Evolutionary conservation across 2,329 filamentous ascomycete genomes (phyloP).

Genomic region (Colletotrichum melonis): DNA sequence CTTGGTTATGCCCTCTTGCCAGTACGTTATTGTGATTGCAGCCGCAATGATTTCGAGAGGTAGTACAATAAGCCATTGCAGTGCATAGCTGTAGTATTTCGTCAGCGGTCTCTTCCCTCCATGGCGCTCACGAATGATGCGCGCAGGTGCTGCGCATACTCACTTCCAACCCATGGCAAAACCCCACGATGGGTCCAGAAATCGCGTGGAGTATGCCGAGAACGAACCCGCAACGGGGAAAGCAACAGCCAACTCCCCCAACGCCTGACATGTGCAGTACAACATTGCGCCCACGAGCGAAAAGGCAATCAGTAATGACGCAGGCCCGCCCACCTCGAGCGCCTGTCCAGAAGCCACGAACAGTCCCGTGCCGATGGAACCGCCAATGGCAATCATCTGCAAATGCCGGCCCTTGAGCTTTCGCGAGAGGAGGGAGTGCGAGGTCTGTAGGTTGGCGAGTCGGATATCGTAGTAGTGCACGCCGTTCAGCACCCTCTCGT

Average conservation of each 20-base stretch:
- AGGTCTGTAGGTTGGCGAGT: constrained; percentile 76
- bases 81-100: constrained; percentile 70
- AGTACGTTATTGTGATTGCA: constrained; percentile 85
- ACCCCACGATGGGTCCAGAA: constrained; percentile 93
- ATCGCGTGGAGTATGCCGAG: constrained; percentile 90
- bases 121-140: neutral
- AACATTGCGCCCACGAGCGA: constrained; percentile 85
- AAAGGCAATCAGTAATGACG: constrained; percentile 82
- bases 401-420: constrained; percentile 86
- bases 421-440: constrained; percentile 79
- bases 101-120: neutral
- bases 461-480: constrained; percentile 66
- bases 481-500: constrained; percentile 48
- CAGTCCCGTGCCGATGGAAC: constrained; percentile 89
- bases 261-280: constrained; percentile 90
- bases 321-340: constrained; percentile 79
- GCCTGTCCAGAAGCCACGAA: constrained; percentile 86
- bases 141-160: constrained; percentile 44
- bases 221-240: constrained; percentile 95
- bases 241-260: constrained; percentile 90
- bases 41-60: constrained; percentile 90
- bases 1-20: constrained; percentile 73
- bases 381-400: constrained; percentile 98
- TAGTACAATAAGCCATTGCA: constrained; percentile 88
- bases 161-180: constrained; percentile 97